Conservation (phyloP, 495 filamentous ascomycete species). For the Daldinia grandis region DNA sequence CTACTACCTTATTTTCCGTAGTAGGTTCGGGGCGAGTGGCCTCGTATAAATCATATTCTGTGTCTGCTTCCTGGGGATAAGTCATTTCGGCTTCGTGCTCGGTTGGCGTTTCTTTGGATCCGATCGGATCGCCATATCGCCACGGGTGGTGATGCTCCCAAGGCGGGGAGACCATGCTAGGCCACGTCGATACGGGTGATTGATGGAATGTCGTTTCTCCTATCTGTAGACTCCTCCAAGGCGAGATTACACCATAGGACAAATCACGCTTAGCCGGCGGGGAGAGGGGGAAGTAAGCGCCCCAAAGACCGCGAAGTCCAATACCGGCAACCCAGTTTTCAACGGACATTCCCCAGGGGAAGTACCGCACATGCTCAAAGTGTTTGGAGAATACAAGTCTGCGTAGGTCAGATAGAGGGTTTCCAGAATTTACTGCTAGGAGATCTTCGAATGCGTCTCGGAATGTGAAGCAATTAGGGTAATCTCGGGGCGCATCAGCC, state of each 20-base stretch:
- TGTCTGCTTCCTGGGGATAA: constrained; percentile 16
- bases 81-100: constrained; percentile 6
- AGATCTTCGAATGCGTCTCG: constrained; percentile 56
- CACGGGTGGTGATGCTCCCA: constrained; percentile 3
- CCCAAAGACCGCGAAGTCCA: constrained; percentile 33
- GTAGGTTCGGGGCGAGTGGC: constrained; percentile 21
- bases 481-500: constrained; percentile 34
- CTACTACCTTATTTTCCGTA: not conserved
- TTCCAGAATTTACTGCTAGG: constrained; percentile 42
- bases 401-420: constrained; percentile 24
- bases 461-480: constrained; percentile 47
- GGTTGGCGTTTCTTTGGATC: not conserved
- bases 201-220: constrained; percentile 10
- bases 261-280: constrained; percentile 7
- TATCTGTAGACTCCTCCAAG: not conserved
- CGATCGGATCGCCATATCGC: not conserved
- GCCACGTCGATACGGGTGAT: not conserved
- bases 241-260: constrained; percentile 10
- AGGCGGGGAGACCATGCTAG: not conserved
- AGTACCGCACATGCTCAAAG: constrained; percentile 15
- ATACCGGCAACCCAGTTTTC: constrained; percentile 27
- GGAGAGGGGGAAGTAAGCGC: constrained; percentile 35
- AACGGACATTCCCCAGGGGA: constrained; percentile 25
- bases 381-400: constrained; percentile 10
- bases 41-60: constrained; percentile 30